Evolutionary conservation across 2,329 filamentous ascomycete genomes (phyloP).

Genomic region (Pseudogymnoascus sp.): DNA sequence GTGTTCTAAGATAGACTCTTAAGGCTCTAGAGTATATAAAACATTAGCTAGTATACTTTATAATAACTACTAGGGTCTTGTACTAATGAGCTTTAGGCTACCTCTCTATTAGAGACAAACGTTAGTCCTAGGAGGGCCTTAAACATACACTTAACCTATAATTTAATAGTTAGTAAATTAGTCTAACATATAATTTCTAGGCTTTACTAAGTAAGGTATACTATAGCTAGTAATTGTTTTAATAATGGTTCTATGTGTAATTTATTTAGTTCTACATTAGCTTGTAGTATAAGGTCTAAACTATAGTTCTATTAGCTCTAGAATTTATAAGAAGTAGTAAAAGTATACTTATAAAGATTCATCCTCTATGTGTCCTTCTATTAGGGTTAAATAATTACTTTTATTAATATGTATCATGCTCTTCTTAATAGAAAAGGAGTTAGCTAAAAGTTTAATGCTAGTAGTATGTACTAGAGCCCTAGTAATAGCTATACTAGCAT

Average conservation of each 20-base stretch:
- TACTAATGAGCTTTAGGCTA: not conserved
- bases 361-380: not conserved
- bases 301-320: not conserved
- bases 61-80: not conserved
- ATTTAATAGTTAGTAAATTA: not conserved
- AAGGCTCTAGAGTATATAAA: not conserved
- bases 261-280: not conserved
- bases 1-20: not conserved
- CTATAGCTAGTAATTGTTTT: not conserved
- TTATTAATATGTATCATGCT: not conserved
- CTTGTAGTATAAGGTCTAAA: not conserved
- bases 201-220: not conserved
- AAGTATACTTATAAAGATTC: not conserved
- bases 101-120: not conserved
- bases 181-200: not conserved
- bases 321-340: not conserved
- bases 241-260: not conserved
- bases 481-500: not conserved
- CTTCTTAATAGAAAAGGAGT: not conserved
- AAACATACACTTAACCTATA: not conserved
- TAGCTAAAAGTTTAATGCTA: not conserved
- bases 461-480: not conserved
- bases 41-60: not conserved
- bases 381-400: not conserved
- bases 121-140: not conserved